Evolutionary conservation across 78 protist species (phyloP), one percentile per base, ranked within the genome.

Genomic region (Dictyostelium citrinum): DNA sequence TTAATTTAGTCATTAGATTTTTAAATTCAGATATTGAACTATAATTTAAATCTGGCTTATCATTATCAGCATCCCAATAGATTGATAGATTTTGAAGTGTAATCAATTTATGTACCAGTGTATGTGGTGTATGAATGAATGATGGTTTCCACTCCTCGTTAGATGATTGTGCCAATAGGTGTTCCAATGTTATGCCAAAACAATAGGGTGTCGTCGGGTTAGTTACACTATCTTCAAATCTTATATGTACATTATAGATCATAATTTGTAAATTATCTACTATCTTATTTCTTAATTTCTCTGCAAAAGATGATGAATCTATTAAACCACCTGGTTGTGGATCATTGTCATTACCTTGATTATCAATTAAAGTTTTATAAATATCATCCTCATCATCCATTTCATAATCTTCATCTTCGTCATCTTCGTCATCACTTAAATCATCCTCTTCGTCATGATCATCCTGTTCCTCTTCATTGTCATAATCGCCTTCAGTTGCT

Each of bases 161-260:
- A 24, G 85, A 79, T 10, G 95, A 91, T 20, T 83, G 81, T 16
- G 91, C 95, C 64, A 78, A 80, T 41, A 91, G 60, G 61, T 83
- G 83, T 29, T 91, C 95, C 81, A 91, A 76, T 22, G 95, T 91
- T 2, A 91, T n/a, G 60, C 95, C 95, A 58, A 91, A 91, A 83
- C 95, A 79, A 43, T 70, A 81, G 10, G 95, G 90, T 75, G 81
- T 31, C 4, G 29, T 7, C 5, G 96, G 96, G 17, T 79, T 93
- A 31, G 86, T 84, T 16, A 64, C 41, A 16, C 46, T 74, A 29
- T 93, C 96, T 49, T 93, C 96, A 37, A 85, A 93, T 61, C 96
- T 70, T 10, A 93, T 64, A 64, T 93, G 96, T 49, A 93, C 91
- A 68, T 82, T 88, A 24, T 76, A 85, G 83, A 93, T 83, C 43